Evolutionary conservation across 306 rosid species (phyloP).

Genomic region (Vicia sativa): DNA sequence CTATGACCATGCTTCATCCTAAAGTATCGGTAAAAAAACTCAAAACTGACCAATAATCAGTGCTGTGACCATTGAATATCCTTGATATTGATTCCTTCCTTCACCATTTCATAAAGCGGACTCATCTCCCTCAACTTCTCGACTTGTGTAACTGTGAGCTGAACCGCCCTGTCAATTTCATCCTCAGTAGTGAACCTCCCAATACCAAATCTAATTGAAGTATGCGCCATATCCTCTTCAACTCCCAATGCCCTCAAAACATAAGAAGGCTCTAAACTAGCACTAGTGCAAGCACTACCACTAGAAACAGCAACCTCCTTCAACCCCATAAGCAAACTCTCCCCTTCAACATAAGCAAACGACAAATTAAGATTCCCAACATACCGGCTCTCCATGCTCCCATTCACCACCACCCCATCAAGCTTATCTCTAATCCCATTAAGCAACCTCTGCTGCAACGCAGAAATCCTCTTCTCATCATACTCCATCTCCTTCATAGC

Average conservation of each 20-base stretch:
- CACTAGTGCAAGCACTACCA: slow-evolving; percentile 97
- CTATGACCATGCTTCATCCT: slow-evolving; percentile 12
- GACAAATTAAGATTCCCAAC: slow-evolving; percentile 83
- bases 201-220: slow-evolving; percentile 93
- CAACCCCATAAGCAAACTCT: slow-evolving; percentile 93
- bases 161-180: slow-evolving; percentile 80
- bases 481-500: slow-evolving; percentile 85
- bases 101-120: slow-evolving; percentile 95
- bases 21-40: slow-evolving; percentile 8
- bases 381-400: slow-evolving; percentile 81
- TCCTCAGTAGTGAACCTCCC: slow-evolving; percentile 93
- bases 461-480: slow-evolving; percentile 65
- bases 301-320: slow-evolving; percentile 99
- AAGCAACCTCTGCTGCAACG: slow-evolving; percentile 65
- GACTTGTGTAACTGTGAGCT: slow-evolving; percentile 79
- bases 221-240: slow-evolving; percentile 99
- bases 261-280: slow-evolving; percentile 95
- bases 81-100: slow-evolving; percentile 85
- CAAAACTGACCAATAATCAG: slow-evolving; percentile 40
- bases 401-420: slow-evolving; percentile 92
- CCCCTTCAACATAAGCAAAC: slow-evolving; percentile 65
- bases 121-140: slow-evolving; percentile 94
- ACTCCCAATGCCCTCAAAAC: slow-evolving; percentile 96
- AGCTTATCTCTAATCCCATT: slow-evolving; percentile 62
- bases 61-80: slow-evolving; percentile 90